Conservation (phyloP, 1,139 yeast genomes). For the Suhomyces maxii region DNA sequence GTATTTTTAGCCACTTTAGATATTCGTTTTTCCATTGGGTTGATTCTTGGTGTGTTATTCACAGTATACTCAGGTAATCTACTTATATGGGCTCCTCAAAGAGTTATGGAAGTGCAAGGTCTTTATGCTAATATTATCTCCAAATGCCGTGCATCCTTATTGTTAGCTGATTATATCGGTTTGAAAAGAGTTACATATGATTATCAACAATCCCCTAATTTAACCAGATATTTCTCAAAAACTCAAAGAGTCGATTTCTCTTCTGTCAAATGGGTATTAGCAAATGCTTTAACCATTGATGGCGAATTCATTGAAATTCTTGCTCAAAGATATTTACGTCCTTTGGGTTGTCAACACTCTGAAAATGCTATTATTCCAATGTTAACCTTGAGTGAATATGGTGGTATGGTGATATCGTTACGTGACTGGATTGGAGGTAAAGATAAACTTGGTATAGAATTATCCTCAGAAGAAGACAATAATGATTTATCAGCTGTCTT, state of each 20-base stretch:
- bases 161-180: conserved; percentile 87
- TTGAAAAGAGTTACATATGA: conserved; percentile 90
- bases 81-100: conserved; percentile 76
- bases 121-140: conserved; percentile 81
- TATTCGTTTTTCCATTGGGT: conserved; percentile 83
- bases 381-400: conserved; percentile 87
- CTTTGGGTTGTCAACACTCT: conserved; percentile 81
- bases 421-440: conserved; percentile 84
- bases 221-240: conserved; percentile 77
- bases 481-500: conserved; percentile 67
- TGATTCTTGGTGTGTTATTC: conserved; percentile 77
- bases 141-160: conserved; percentile 65
- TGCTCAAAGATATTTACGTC: conserved; percentile 89
- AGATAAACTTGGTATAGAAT: conserved; percentile 54
- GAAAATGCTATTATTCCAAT: conserved; percentile 85
- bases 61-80: conserved; percentile 85
- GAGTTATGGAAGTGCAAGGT: conserved; percentile 79
- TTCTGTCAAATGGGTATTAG: conserved; percentile 83
- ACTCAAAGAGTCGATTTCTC: conserved; percentile 78
- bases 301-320: conserved; percentile 90
- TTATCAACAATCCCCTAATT: conserved; percentile 86
- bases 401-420: conserved; percentile 92
- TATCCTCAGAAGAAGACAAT: conserved; percentile 35
- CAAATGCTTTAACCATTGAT: conserved; percentile 89
- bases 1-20: conserved; percentile 74